phyloP scores from a whole-genome alignment of 2,329 filamentous ascomycete genomes.

The Pyricularia sp. region DNA sequence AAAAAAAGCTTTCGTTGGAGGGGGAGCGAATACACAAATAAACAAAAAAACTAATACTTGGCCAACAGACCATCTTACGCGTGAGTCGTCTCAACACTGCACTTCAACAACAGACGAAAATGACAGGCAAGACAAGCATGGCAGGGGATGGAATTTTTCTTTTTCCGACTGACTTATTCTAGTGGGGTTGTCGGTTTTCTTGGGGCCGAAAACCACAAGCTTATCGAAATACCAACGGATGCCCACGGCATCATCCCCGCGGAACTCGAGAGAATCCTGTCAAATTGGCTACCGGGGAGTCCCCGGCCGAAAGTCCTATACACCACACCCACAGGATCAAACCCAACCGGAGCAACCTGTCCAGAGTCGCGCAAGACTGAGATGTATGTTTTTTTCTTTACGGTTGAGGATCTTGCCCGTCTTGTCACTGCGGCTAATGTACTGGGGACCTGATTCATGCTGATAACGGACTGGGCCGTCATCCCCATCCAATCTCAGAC shows the following conservation, averaged over 20 bases:
- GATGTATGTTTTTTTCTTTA: background rate
- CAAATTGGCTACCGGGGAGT: background rate
- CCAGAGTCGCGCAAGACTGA: background rate
- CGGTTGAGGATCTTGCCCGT: background rate
- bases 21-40: background rate
- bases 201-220: background rate
- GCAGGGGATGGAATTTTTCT: background rate
- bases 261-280: background rate
- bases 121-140: background rate
- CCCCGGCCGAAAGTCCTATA: background rate
- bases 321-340: background rate
- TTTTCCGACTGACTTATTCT: background rate
- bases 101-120: background rate
- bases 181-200: background rate
- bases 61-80: background rate
- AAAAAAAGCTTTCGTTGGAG: background rate
- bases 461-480: background rate
- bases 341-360: background rate
- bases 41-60: background rate
- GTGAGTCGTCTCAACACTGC: background rate
- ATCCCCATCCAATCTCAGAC: background rate
- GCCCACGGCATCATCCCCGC: background rate
- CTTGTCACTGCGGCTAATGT: background rate
- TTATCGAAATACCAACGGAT: background rate
- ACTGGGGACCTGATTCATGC: background rate